These are phyloP conservation scores for Carnegiea gigantea DNA, from an alignment of 179 eudicot species.

Conservation along the genomic window DNA sequence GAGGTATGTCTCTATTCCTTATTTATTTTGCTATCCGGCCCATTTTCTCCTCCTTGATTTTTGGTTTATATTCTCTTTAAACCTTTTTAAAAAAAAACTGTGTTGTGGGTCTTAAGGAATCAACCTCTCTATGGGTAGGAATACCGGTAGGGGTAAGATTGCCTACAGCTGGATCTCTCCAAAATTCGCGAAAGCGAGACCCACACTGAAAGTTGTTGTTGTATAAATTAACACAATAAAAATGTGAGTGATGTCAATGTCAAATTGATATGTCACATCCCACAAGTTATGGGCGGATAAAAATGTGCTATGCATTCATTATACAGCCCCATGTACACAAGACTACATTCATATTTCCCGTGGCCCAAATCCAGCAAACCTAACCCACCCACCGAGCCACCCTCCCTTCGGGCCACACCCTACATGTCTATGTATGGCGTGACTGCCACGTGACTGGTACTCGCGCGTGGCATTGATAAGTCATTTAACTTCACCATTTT, in stretches of 20 bases:
- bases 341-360: not conserved
- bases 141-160: no score
- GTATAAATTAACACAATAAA: not conserved
- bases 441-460: not conserved
- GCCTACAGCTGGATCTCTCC: no score
- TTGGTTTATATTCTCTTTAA: no score
- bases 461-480: not conserved
- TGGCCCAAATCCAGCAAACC: not conserved
- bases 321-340: not conserved
- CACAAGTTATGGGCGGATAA: not conserved
- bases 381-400: not conserved
- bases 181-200: no score
- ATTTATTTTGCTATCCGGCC: no score
- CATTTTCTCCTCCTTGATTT: no score
- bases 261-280: constrained; percentile 15
- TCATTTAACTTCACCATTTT: not conserved
- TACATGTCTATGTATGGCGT: no score
- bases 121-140: no score
- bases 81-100: no score
- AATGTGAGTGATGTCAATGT: not conserved
- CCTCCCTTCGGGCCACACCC: not conserved
- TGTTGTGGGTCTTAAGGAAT: no score
- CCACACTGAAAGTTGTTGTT: no score
- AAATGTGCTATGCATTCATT: not conserved
- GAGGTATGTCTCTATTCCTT: no score